These are phyloP conservation scores for Globisporangium emineosum DNA, from an alignment of 352 stramenopile genomes.

Conservation along the genomic window DNA sequence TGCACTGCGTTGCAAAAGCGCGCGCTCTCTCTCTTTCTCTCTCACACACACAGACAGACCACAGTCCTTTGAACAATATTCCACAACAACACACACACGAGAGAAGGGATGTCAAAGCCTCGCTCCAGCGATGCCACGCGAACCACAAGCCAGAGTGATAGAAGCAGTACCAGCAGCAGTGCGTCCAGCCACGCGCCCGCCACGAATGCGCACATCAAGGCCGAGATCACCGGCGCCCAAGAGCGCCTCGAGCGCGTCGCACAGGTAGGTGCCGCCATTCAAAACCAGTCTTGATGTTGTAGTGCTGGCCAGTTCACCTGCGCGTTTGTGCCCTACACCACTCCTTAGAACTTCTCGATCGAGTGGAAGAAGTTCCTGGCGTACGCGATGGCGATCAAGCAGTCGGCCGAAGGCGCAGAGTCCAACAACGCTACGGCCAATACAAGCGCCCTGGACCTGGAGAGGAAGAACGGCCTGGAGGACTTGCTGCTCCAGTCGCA, in stretches of 20 bases:
- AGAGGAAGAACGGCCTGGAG: slow-evolving; percentile 27
- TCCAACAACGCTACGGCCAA: background rate
- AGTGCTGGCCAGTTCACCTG: no score
- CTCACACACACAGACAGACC: no score
- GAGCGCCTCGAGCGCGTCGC: slow-evolving; percentile 30
- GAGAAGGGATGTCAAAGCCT: background rate
- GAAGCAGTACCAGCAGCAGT: background rate
- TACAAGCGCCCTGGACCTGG: background rate
- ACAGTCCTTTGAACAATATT: no score
- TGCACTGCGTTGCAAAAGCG: no score
- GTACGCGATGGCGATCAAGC: slow-evolving; percentile 50
- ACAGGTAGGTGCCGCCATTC: no score
- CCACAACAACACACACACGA: background rate
- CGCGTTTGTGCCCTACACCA: no score
- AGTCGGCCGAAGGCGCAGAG: slow-evolving; percentile 10
- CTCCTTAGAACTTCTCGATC: slow-evolving; percentile 45
- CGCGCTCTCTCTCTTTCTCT: no score
- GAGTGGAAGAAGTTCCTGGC: slow-evolving; percentile 60
- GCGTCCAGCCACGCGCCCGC: background rate
- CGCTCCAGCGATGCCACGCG: background rate
- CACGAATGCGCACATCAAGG: slow-evolving; percentile 16
- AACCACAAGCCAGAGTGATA: background rate
- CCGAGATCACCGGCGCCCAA: slow-evolving; percentile 36
- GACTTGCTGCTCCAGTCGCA: slow-evolving; percentile 50
- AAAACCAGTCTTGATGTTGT: no score